A percentile compares a stretch with the other conserved stretches of the same genome.
phyloP scores from a whole-genome alignment of 164 flowering plant species.

The Macadamia integrifolia region DNA sequence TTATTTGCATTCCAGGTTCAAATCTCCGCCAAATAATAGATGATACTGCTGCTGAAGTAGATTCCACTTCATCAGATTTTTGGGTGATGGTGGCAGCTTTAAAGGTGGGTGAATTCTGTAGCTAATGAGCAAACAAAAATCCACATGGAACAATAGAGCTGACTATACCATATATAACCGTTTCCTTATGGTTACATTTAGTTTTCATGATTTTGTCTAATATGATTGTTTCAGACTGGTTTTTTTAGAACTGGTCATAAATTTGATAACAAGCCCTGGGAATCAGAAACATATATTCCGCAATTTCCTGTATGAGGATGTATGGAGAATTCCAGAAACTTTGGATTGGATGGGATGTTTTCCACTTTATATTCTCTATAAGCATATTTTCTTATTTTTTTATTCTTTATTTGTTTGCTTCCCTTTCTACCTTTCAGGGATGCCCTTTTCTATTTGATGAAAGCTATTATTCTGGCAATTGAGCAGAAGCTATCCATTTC shows the following conservation, averaged over 20 bases:
- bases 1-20: constrained; percentile 38
- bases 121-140: not conserved
- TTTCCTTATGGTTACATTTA: not conserved
- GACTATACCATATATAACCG: not conserved
- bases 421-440: too few species aligned
- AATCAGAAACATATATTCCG: not conserved
- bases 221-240: not conserved
- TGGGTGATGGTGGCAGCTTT: constrained; percentile 98
- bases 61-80: constrained; percentile 75
- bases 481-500: too few species aligned
- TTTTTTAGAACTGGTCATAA: not conserved
- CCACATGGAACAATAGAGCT: not conserved
- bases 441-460: too few species aligned
- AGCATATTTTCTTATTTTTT: not conserved
- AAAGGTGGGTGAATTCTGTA: constrained; percentile 50
- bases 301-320: not conserved
- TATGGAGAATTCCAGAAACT: not conserved
- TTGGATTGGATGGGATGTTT: too few species aligned
- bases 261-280: not conserved
- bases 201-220: not conserved
- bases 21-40: constrained; percentile 50
- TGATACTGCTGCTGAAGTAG: constrained; percentile 71
- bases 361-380: too few species aligned
- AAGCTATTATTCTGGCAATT: too few species aligned
- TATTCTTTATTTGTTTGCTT: too few species aligned